Conservation (phyloP, 805 yeast species). For the Suhomyces vadensis region DNA sequence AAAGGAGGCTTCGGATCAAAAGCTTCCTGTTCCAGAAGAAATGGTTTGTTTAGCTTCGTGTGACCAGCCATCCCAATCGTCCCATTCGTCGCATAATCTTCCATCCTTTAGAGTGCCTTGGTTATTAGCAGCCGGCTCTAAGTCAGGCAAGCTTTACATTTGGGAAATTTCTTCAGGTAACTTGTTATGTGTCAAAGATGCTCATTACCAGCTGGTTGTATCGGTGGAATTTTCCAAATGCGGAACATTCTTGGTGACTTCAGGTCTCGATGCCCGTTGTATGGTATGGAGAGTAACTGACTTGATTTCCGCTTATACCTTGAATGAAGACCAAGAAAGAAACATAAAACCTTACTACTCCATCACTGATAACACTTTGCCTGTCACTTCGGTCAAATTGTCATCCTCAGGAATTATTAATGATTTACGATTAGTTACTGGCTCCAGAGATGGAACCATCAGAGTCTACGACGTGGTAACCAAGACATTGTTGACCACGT, state of each 20-base stretch:
- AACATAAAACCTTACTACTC: conserved; percentile 56
- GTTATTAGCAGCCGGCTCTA: conserved; percentile 71
- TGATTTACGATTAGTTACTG: conserved; percentile 67
- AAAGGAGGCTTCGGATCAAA: conserved; percentile 72
- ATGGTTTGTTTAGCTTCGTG: conserved; percentile 56
- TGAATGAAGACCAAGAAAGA: conserved; percentile 27
- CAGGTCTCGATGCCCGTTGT: conserved; percentile 80
- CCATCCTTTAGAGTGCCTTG: conserved; percentile 56
- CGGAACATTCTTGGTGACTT: conserved; percentile 65
- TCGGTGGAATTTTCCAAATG: conserved; percentile 60
- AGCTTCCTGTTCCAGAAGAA: conserved; percentile 82
- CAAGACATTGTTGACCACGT: conserved; percentile 58
- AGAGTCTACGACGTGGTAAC: conserved; percentile 63
- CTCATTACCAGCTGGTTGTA: conserved; percentile 79
- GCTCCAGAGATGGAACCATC: conserved; percentile 72
- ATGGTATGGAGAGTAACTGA: conserved; percentile 72
- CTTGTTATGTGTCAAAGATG: conserved; percentile 68
- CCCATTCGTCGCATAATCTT: conserved; percentile 19
- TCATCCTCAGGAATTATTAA: conserved; percentile 51
- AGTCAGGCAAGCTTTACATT: conserved; percentile 72
- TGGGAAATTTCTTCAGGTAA: conserved; percentile 87
- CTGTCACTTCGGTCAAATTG: conserved; percentile 50
- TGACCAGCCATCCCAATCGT: conserved; percentile 28
- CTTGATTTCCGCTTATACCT: conserved; percentile 39
- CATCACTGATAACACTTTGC: conserved; percentile 62